Conservation (phyloP, 2,329 filamentous ascomycete species). For the Grosmannia penicillata region DNA sequence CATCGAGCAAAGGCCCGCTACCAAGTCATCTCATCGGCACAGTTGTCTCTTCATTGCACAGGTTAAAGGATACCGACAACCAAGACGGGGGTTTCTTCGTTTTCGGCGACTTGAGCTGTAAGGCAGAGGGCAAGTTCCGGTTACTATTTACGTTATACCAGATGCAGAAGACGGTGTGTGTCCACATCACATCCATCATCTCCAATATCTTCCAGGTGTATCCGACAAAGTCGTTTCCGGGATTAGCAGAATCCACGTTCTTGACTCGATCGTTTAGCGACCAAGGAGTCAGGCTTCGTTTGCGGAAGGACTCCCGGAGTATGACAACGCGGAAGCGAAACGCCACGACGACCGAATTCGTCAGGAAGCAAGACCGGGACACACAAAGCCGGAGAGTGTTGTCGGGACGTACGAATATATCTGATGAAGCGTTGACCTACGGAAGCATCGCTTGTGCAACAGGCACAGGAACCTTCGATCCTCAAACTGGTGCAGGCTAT, state of each 20-base stretch:
- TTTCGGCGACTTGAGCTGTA: conserved; percentile 77
- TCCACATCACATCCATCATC: conserved; percentile 25
- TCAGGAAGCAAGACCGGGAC: conserved; percentile 8
- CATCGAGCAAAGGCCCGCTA: conserved; percentile 22
- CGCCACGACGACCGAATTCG: conserved; percentile 14
- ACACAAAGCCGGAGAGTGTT: background rate
- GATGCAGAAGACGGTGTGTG: conserved; percentile 30
- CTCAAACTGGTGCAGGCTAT: background rate
- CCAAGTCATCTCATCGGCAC: conserved; percentile 52
- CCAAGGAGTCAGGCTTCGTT: conserved; percentile 67
- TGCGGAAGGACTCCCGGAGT: conserved; percentile 67
- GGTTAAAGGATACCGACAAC: conserved; percentile 65
- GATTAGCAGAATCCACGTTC: conserved; percentile 49
- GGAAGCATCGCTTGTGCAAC: conserved; percentile 3
- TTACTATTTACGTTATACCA: conserved; percentile 70
- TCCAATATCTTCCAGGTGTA: conserved; percentile 56
- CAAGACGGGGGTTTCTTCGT: conserved; percentile 75
- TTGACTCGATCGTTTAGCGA: conserved; percentile 78
- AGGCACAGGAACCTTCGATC: conserved; percentile 1
- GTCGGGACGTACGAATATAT: background rate
- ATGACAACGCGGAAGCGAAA: conserved; percentile 32
- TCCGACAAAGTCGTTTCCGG: conserved; percentile 46
- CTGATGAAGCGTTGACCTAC: background rate
- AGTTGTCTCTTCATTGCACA: conserved; percentile 66
- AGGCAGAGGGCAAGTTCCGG: conserved; percentile 55